These are phyloP conservation scores for Annona cherimola DNA, from an alignment of 164 flowering plant genomes.

Conservation along the genomic window DNA sequence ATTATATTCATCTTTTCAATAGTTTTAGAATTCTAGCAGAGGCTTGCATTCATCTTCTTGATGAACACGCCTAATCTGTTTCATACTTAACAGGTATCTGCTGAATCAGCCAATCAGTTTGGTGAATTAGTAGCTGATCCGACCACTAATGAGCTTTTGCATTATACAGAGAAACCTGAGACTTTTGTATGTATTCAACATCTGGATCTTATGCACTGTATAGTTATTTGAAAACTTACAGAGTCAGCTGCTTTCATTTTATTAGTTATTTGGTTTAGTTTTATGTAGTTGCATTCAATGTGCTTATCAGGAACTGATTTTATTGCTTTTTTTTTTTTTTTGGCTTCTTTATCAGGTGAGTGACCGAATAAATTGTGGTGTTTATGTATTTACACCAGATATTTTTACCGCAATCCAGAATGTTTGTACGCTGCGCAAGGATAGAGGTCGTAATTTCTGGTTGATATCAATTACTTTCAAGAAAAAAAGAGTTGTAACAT, in stretches of 20 bases:
- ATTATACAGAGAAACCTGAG: slow-evolving; percentile 96
- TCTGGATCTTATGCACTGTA: background rate
- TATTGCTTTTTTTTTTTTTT: background rate
- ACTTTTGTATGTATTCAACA: slow-evolving; percentile 69
- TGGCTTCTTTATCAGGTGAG: slow-evolving; percentile 59
- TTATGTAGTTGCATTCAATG: slow-evolving; percentile 1
- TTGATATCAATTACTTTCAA: background rate
- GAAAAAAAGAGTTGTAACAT: background rate
- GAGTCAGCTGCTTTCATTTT: background rate
- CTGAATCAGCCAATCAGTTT: slow-evolving; percentile 90
- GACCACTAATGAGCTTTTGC: slow-evolving; percentile 77
- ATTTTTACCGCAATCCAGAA: slow-evolving; percentile 71
- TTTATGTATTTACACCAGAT: slow-evolving; percentile 84
- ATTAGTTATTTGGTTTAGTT: background rate
- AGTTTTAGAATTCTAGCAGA: background rate
- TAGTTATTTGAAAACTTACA: background rate
- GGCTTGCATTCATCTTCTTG: background rate
- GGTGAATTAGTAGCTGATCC: slow-evolving; percentile 97
- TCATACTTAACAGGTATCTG: slow-evolving; percentile 58
- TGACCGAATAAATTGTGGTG: slow-evolving; percentile 95
- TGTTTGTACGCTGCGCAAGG: slow-evolving; percentile 70
- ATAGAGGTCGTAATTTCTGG: slow-evolving; percentile 56
- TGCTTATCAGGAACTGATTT: no score
- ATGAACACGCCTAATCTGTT: background rate
- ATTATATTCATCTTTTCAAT: background rate